These are phyloP conservation scores for Penicillium manginii DNA, from an alignment of 495 filamentous ascomycete species.

Conservation along the genomic window DNA sequence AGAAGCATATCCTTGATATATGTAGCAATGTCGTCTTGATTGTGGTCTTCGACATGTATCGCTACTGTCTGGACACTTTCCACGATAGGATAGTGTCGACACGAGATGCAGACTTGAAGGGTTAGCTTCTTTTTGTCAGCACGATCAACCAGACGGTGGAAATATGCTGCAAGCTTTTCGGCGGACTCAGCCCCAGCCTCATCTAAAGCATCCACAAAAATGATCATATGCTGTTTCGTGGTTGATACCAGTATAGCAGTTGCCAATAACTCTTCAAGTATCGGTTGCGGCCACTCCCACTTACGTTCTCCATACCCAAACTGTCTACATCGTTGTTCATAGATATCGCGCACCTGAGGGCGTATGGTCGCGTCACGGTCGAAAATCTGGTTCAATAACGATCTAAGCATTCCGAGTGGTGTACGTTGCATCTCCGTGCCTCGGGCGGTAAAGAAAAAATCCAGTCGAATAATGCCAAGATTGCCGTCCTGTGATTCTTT, in stretches of 20 bases:
- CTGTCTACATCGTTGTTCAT: slow-evolving; percentile 12
- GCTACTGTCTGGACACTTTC: not conserved
- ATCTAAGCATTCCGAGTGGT: slow-evolving; percentile 22
- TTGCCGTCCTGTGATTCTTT: not conserved
- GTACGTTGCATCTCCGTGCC: slow-evolving; percentile 19
- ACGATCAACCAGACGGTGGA: slow-evolving; percentile 12
- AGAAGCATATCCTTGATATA: slow-evolving; percentile 15
- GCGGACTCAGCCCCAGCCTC: slow-evolving; percentile 21
- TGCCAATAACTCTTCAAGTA: slow-evolving; percentile 16
- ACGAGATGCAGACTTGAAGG: slow-evolving; percentile 19
- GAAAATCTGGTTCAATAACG: slow-evolving; percentile 19
- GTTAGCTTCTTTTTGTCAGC: not conserved
- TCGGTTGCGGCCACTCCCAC: slow-evolving; percentile 20
- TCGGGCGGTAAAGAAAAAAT: slow-evolving; percentile 25
- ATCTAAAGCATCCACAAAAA: slow-evolving; percentile 30
- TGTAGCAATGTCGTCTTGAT: slow-evolving; percentile 4
- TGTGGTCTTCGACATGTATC: slow-evolving; percentile 17
- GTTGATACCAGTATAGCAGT: slow-evolving; percentile 14
- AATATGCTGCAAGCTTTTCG: slow-evolving; percentile 9
- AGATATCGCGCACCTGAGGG: slow-evolving; percentile 12
- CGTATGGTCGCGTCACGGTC: slow-evolving; percentile 6
- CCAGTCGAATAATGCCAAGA: slow-evolving; percentile 11
- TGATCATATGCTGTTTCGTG: not conserved
- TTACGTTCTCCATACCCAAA: slow-evolving; percentile 13
- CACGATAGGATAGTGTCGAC: slow-evolving; percentile 19